phyloP scores from a whole-genome alignment of 2,329 filamentous ascomycete genomes.

The Penicillium digitatum region DNA sequence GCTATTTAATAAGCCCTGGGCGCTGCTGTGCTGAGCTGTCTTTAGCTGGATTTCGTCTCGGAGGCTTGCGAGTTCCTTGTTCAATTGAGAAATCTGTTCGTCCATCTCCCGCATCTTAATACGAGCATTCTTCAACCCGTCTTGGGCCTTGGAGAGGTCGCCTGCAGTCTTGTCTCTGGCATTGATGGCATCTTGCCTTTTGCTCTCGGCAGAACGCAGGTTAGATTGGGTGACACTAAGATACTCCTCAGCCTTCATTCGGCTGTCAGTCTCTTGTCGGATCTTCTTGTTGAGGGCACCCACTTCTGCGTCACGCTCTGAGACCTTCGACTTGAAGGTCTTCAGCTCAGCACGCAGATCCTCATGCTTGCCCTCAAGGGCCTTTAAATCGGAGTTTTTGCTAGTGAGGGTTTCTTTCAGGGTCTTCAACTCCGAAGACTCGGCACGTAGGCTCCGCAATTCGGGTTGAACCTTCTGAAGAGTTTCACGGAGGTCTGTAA shows the following conservation, averaged over 20 bases:
- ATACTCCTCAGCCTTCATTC: constrained; percentile 73
- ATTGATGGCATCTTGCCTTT: constrained; percentile 73
- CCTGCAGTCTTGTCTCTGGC: constrained; percentile 65
- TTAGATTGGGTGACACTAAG: constrained; percentile 71
- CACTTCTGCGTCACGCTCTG: constrained; percentile 74
- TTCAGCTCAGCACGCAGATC: constrained; percentile 73
- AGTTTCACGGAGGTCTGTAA: constrained; percentile 73
- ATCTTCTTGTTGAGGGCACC: constrained; percentile 74
- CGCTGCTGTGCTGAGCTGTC: constrained; percentile 76
- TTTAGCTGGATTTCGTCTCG: constrained; percentile 81
- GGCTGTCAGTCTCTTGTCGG: constrained; percentile 66
- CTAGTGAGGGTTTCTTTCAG: constrained; percentile 69
- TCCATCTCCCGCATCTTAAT: constrained; percentile 69
- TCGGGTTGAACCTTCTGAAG: constrained; percentile 84
- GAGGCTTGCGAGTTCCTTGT: constrained; percentile 62
- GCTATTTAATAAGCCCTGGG: constrained; percentile 79
- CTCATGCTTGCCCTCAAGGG: constrained; percentile 76
- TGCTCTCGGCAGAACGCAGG: constrained; percentile 69
- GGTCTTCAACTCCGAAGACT: constrained; percentile 69
- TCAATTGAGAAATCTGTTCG: constrained; percentile 65
- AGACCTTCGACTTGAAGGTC: constrained; percentile 63
- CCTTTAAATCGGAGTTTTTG: constrained; percentile 61
- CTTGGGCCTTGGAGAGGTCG: constrained; percentile 68
- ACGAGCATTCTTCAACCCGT: constrained; percentile 59
- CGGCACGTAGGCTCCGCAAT: constrained; percentile 70